Conservation (phyloP, 768 basidiomycete genomes). For the Suillus tomentosus region DNA sequence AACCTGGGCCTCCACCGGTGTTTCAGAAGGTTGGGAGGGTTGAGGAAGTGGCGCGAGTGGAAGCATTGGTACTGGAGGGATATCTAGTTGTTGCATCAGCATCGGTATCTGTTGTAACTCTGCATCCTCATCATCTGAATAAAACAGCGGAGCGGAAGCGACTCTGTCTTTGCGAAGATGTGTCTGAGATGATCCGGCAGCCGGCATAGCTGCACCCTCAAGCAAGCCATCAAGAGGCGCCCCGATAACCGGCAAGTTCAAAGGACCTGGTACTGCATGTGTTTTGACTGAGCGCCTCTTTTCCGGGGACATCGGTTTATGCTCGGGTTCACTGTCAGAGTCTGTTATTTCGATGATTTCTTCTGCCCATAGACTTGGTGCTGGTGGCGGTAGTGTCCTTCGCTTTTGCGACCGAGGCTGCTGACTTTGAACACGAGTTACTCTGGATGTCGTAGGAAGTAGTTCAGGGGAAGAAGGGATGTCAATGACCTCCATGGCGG, state of each 20-base stretch:
- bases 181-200: constrained; percentile 19
- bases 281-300: not conserved
- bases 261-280: constrained; percentile 13
- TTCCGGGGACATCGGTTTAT: constrained; percentile 10
- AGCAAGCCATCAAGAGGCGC: constrained; percentile 18
- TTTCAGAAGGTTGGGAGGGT: constrained; percentile 21
- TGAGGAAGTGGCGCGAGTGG: constrained; percentile 11
- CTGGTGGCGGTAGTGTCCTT: constrained; percentile 13
- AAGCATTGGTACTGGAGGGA: constrained; percentile 10
- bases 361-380: constrained; percentile 12
- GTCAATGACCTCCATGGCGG: constrained; percentile 26
- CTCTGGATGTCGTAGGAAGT: constrained; percentile 14
- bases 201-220: constrained; percentile 13
- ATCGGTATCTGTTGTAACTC: constrained; percentile 1
- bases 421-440: constrained; percentile 22
- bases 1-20: constrained; percentile 19
- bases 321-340: constrained; percentile 42
- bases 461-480: constrained; percentile 31
- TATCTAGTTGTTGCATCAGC: not conserved
- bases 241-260: constrained; percentile 14
- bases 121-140: constrained; percentile 39
- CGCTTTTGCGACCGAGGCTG: constrained; percentile 22
- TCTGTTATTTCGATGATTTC: constrained; percentile 55
- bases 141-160: constrained; percentile 34
- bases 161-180: constrained; percentile 7